Evolutionary conservation across 768 basidiomycete species (phyloP).

Genomic region (Nidula microcarpa): DNA sequence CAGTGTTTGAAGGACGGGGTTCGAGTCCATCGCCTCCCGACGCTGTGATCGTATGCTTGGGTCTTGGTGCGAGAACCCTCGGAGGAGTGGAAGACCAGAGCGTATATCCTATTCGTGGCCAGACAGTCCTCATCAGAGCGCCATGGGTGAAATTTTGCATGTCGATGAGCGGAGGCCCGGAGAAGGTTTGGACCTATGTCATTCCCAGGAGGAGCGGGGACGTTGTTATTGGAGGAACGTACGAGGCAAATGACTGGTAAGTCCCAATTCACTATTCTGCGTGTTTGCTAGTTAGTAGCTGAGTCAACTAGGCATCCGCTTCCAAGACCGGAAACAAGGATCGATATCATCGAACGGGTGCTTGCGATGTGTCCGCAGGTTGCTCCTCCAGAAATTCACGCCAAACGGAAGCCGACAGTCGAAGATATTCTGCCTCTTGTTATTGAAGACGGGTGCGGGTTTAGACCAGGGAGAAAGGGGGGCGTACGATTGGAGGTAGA

Average conservation of each 20-base stretch:
- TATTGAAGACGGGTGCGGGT: slow-evolving; percentile 52
- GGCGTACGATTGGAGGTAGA: slow-evolving; percentile 53
- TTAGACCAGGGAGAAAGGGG: slow-evolving; percentile 45
- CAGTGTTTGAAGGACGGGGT: slow-evolving; percentile 17
- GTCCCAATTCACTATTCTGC: neutral
- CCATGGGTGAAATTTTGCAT: slow-evolving; percentile 54
- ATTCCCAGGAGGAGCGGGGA: slow-evolving; percentile 57
- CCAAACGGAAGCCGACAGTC: slow-evolving; percentile 34
- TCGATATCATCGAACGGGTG: slow-evolving; percentile 47
- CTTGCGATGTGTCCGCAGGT: slow-evolving; percentile 49
- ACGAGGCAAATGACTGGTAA: slow-evolving; percentile 57
- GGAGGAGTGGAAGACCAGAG: slow-evolving; percentile 73
- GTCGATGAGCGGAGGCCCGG: slow-evolving; percentile 33
- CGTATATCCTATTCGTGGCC: slow-evolving; percentile 75
- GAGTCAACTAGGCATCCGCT: slow-evolving; percentile 37
- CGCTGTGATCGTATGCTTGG: slow-evolving; percentile 64
- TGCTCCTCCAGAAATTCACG: slow-evolving; percentile 41
- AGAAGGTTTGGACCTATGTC: slow-evolving; percentile 51
- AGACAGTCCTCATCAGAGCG: slow-evolving; percentile 68
- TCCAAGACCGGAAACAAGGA: slow-evolving; percentile 55
- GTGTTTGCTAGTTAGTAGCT: too few relatives aligned
- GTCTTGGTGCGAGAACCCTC: slow-evolving; percentile 66
- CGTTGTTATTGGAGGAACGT: slow-evolving; percentile 61
- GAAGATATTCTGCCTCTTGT: slow-evolving; percentile 48
- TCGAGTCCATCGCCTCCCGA: slow-evolving; percentile 25